phyloP scores from a whole-genome alignment of 208 protist genomes.

The Leishmania lainsoni region DNA sequence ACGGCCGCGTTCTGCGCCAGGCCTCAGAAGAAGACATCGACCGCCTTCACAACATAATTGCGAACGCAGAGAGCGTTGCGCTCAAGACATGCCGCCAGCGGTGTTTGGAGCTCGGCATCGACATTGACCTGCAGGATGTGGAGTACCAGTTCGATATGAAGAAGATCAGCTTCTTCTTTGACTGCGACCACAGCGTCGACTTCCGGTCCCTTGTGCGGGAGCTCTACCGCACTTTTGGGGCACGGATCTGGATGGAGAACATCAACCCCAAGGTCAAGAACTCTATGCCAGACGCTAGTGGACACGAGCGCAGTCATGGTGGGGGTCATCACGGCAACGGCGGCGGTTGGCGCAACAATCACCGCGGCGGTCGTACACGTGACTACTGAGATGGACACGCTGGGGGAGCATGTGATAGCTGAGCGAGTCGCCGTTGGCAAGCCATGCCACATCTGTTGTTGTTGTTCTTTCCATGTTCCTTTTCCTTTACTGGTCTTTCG shows the following conservation, averaged over 20 bases:
- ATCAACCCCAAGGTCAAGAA: slow-evolving; percentile 89
- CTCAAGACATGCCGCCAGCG: slow-evolving; percentile 87
- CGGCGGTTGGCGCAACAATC: slow-evolving; percentile 33
- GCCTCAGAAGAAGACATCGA: slow-evolving; percentile 77
- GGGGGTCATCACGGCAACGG: slow-evolving; percentile 21
- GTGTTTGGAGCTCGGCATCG: slow-evolving; percentile 79
- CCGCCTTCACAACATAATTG: slow-evolving; percentile 76
- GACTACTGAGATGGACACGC: slow-evolving; percentile 19
- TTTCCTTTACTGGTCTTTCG: background rate
- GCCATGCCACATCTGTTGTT: slow-evolving; percentile 10
- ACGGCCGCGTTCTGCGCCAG: slow-evolving; percentile 68
- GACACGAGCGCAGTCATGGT: slow-evolving; percentile 34
- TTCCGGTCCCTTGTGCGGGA: slow-evolving; percentile 89
- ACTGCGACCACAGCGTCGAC: slow-evolving; percentile 88
- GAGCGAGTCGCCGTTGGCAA: background rate
- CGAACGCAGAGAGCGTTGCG: slow-evolving; percentile 78
- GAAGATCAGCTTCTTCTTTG: slow-evolving; percentile 94
- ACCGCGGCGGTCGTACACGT: slow-evolving; percentile 21
- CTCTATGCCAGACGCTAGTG: slow-evolving; percentile 56
- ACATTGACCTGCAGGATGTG: slow-evolving; percentile 79
- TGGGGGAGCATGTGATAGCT: background rate
- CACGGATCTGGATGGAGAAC: slow-evolving; percentile 94
- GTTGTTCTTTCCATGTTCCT: slow-evolving; percentile 5
- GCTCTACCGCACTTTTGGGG: slow-evolving; percentile 89
- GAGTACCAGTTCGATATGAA: slow-evolving; percentile 95